phyloP scores from a whole-genome alignment of 306 rosid genomes.

The Lablab purpureus region DNA sequence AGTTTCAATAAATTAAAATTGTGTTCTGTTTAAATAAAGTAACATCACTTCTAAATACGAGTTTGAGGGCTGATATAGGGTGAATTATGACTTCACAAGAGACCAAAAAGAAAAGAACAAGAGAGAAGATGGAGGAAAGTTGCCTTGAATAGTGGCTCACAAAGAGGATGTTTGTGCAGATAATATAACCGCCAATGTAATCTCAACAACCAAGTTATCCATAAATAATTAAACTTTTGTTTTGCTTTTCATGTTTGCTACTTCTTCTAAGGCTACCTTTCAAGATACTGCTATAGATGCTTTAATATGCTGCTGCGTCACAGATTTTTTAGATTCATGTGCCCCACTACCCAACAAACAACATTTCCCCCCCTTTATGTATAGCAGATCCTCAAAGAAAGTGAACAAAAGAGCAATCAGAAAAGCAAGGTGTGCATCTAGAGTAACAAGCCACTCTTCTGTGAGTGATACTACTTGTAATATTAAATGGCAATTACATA shows the following conservation, averaged over 20 bases:
- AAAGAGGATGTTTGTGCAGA: constrained; percentile 2
- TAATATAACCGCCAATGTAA: neutral
- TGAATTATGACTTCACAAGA: neutral
- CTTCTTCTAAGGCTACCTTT: neutral
- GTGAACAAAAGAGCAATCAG: neutral
- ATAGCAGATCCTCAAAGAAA: constrained; percentile 24
- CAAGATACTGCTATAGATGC: neutral
- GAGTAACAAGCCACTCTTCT: neutral
- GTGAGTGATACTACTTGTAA: neutral
- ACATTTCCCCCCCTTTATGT: neutral
- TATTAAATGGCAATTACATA: neutral
- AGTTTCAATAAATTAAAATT: neutral
- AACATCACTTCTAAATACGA: neutral
- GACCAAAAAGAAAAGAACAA: neutral
- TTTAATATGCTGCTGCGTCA: neutral
- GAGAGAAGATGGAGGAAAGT: neutral
- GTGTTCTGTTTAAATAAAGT: neutral
- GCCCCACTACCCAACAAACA: constrained; percentile 28
- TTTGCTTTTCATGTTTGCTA: neutral
- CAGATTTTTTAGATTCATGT: neutral
- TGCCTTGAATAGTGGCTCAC: constrained; percentile 1
- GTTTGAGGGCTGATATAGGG: neutral
- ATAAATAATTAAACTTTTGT: neutral
- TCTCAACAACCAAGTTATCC: neutral
- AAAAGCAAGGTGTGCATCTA: constrained; percentile 7